Base-by-base conservation (phyloP, 139 green algal species). In the Micractinium conductrix region DNA sequence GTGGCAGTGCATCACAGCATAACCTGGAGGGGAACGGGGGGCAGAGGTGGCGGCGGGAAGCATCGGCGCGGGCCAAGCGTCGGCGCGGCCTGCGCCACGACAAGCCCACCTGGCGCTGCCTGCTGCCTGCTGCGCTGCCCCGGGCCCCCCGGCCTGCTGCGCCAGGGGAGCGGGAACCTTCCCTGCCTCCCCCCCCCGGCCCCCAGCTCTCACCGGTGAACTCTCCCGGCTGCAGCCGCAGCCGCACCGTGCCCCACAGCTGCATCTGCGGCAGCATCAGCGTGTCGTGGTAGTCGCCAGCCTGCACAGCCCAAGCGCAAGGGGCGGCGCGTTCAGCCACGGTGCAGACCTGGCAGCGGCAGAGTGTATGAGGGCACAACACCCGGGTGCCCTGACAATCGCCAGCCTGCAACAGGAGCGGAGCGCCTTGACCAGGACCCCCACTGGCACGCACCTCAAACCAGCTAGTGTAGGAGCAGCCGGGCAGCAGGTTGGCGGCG, bases 1-100 rank as follows among this genome's bases (percentile, higher is more conserved):
- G 14, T 73, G 65, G 65, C 65, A 73, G 65, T 73, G 65, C 65
- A 44, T 19, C n/a, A n/a, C n/a, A n/a, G n/a, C n/a, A n/a, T n/a
- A n/a, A n/a, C n/a, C n/a, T n/a, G n/a, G n/a, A n/a, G n/a, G n/a
- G n/a, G n/a, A 44, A 73, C 65, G 26, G n/a, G 58, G 26, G 24
- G 58, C 58, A 37, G n/a, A 4, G 26, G 58, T 37, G 33, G 55
- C 9, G 28, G 7, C n/a, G 24, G 12, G 12, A 37, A 35, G 26
- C 8, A 67, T 5, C 58, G 33, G 22, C 4, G 55, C 4, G 4
- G 55, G 55, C 4, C 55, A 63, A 63, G 28, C n/a, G n/a, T n/a
- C n/a, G n/a, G n/a, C n/a, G n/a, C n/a, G n/a, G n/a, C n/a, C n/a
- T n/a, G n/a, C n/a, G 28, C 55, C 55, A 19, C 28, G 21, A 24